Evolutionary conservation across 352 stramenopile genomes (phyloP), one percentile per base, ranked within the genome.

Genomic region (Globisporangium orthogonon): DNA sequence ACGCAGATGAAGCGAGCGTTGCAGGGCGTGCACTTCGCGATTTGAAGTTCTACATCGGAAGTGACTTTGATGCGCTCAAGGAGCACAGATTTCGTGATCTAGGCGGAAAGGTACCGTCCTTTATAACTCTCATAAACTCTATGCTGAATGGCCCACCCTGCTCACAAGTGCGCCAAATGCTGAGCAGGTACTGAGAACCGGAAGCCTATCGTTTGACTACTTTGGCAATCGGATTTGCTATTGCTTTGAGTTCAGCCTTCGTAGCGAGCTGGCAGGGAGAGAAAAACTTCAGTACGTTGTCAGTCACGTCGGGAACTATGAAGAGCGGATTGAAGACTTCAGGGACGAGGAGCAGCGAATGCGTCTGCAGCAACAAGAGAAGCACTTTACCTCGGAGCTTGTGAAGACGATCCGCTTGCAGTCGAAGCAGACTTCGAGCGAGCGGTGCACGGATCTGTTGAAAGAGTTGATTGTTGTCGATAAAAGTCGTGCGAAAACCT

Each of bases 381-480:
- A 76, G 2, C 78, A 91, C 39, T 73, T 89, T 37, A 62, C 91
- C 0, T 91, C 83, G 0, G 80, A 92, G 41, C 44, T 89, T 5
- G 70, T 91, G 10, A 91, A 91, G 52, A 89, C 73, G 2, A 62
- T 92, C 29, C 68, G 80, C 2, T 73, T 89, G 64, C 80, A 92
- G 54, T 65, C 74, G 0, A 83, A 86, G 52, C 70, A 82, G 40
- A 83, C 66, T 2, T 86, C 66, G 13, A 84, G 70, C 39, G 73
- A 89, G 41, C 59, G 83, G 14, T 73, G 63, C 3, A 76, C 73
- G 3, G 69, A 83, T 29, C 44, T 92, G 1, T 50, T 92, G 1
- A 59, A 87, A 51, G 83, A 91, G 54, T 67, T 92, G 1, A 70
- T 89, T 14, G 50, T 67, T 7, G 78, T 91, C 7, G 80, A 91